Conservation (phyloP, 1,139 yeast genomes). For the Geotrichum aggregatum region DNA sequence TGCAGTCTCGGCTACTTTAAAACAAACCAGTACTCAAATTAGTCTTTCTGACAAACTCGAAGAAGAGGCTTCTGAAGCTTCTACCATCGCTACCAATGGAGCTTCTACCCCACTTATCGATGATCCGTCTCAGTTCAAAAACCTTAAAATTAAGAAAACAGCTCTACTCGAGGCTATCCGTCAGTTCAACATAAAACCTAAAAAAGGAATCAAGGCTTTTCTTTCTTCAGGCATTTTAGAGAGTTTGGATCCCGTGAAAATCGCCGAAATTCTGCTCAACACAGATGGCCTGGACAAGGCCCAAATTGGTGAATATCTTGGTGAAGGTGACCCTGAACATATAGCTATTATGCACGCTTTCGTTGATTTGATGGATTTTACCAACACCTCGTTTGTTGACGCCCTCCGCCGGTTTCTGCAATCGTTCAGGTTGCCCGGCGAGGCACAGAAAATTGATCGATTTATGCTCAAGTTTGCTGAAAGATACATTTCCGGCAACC, state of each 20-base stretch:
- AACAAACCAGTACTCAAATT: not conserved
- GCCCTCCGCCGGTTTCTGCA: conserved; percentile 83
- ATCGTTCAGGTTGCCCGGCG: conserved; percentile 91
- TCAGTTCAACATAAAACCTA: conserved; percentile 55
- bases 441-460: conserved; percentile 95
- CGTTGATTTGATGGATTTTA: conserved; percentile 82
- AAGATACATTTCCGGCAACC: conserved; percentile 82
- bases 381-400: conserved; percentile 65
- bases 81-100: conserved; percentile 21
- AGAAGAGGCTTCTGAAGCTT: conserved; percentile 21
- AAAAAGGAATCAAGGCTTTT: conserved; percentile 66
- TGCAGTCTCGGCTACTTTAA: conserved; percentile 25
- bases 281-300: conserved; percentile 84
- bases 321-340: conserved; percentile 79
- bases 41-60: conserved; percentile 18
- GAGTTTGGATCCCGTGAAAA: conserved; percentile 53
- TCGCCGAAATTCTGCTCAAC: conserved; percentile 69
- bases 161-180: conserved; percentile 53
- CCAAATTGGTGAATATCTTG: conserved; percentile 83
- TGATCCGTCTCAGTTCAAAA: conserved; percentile 83
- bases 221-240: conserved; percentile 60
- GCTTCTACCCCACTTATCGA: conserved; percentile 39
- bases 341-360: conserved; percentile 88
- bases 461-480: conserved; percentile 96
- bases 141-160: conserved; percentile 75